Evolutionary conservation across 164 flowering plant genomes (phyloP), one percentile per base, ranked within the genome.

Genomic region (Buxus sempervirens): DNA sequence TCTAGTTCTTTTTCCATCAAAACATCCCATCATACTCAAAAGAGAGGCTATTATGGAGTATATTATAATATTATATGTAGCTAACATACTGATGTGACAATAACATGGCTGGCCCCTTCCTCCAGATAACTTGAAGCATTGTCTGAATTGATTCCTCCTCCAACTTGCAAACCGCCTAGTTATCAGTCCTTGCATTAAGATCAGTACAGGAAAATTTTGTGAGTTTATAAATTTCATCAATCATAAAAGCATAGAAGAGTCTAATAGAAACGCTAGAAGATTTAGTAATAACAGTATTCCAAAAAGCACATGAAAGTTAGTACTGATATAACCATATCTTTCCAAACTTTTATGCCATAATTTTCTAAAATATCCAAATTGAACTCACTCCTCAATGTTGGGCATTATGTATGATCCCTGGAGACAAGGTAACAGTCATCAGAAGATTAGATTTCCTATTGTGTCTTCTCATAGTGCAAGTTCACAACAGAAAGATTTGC

Each of bases 101-200:
- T 95, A 63, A 95, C 91, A 89, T 95, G 99, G 88, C 91, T 86
- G 51, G 98, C 97, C 71, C 97, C 98, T 79, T 88, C 88, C n/a
- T 82, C 87, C 22, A 95, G 74, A 81, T 83, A 95, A 72, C 78
- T 77, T 75, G 77, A 66, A 70, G 85, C 86, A 84, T 95, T 95
- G 38, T 82, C 86, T 5, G 82, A 67, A 63, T 82, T 89, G 70
- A 95, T 88, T 49, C 99, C 98, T 57, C 99, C 97, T 51, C 99
- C 99, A 79, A 95, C 83, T 82, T 95, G 99, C 78, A 95, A 79
- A 70, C 98, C 87, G 69, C 98, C 99, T 92, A 79, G 73, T 70
- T 67, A 64, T 25, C 74, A 80, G 42, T 64, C 79, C 81, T 74
- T 71, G 60, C 80, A 81, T 73, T 80, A 77, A 82, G 76, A 82